Conservation (phyloP, 371 early-diverging fungal genomes). For the Scutellospora calospora region DNA sequence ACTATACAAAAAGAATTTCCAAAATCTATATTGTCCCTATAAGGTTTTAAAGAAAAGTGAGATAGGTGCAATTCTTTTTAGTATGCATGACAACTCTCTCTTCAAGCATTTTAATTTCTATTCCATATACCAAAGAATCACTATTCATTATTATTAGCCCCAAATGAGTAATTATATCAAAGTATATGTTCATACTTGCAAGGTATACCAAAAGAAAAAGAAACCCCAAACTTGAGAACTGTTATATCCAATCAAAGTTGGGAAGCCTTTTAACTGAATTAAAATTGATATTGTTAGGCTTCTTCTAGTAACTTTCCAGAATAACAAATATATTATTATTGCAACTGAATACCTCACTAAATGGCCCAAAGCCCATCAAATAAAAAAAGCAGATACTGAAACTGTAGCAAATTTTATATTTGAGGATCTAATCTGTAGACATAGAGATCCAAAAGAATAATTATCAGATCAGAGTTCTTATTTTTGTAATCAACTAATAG, state of each 20-base stretch:
- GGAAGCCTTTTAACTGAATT: slow-evolving; percentile 4
- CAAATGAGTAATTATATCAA: background rate
- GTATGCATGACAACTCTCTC: too few species aligned
- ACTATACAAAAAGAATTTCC: too few species aligned
- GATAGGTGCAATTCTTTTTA: too few species aligned
- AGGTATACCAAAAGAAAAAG: background rate
- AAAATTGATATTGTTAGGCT: slow-evolving; percentile 53
- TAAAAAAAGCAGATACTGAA: slow-evolving; percentile 46
- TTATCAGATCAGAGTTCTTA: slow-evolving; percentile 50
- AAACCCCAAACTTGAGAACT: background rate
- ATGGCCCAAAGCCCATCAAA: slow-evolving; percentile 55
- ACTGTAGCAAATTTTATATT: slow-evolving; percentile 52
- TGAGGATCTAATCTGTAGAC: slow-evolving; percentile 48
- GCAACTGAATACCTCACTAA: too few species aligned
- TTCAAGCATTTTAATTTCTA: too few species aligned
- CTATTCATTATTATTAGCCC: background rate
- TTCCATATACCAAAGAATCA: too few species aligned
- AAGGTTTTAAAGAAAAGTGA: too few species aligned
- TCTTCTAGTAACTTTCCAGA: background rate
- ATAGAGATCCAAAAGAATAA: slow-evolving; percentile 49
- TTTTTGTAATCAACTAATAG: slow-evolving; percentile 22
- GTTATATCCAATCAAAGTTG: background rate
- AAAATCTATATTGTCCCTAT: too few species aligned
- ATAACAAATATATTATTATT: slow-evolving; percentile 48
- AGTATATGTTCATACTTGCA: background rate